A percentile compares a stretch with the other conserved stretches of the same genome.
Evolutionary conservation across 2,329 filamentous ascomycete genomes (phyloP).

Genomic region (Aspergillus tanneri): DNA sequence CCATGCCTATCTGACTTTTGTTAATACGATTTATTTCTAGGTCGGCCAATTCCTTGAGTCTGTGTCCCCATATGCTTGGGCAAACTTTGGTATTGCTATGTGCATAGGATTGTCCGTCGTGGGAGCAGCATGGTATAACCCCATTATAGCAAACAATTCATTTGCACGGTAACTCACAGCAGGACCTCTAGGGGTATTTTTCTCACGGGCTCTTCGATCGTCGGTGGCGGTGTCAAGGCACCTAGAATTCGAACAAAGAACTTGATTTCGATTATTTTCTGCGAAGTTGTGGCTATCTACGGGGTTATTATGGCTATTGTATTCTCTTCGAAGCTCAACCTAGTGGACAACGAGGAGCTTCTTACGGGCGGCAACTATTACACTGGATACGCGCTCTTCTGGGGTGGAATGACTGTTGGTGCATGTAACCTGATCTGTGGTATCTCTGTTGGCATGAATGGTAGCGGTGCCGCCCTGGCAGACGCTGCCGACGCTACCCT

Average conservation of each 20-base stretch:
- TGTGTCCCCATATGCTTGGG: constrained; percentile 93
- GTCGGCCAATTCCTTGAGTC: constrained; percentile 92
- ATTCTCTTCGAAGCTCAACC: constrained; percentile 82
- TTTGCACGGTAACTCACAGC: constrained; percentile 7
- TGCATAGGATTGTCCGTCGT: constrained; percentile 97
- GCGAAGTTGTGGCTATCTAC: constrained; percentile 99
- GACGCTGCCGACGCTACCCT: constrained; percentile 90
- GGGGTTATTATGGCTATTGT: constrained; percentile 99
- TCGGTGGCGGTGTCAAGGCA: constrained; percentile 93
- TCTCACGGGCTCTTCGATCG: constrained; percentile 94
- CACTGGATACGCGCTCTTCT: constrained; percentile 93
- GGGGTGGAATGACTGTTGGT: constrained; percentile 91
- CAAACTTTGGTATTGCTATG: constrained; percentile 81
- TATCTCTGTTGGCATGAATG: constrained; percentile 96
- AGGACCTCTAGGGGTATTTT: constrained; percentile 80
- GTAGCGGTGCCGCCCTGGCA: constrained; percentile 90
- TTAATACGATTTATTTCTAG: constrained; percentile 45
- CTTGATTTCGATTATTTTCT: constrained; percentile 99
- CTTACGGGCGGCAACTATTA: constrained; percentile 82
- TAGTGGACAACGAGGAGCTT: constrained; percentile 62
- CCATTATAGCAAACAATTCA: constrained; percentile 2
- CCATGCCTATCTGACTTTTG: constrained; percentile 11
- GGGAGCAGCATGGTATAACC: constrained; percentile 83
- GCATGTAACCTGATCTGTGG: constrained; percentile 95
- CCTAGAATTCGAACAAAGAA: constrained; percentile 99